Percentiles rank a stretch among this genome's conserved stretches.
Conservation (phyloP, 2,329 filamentous ascomycete genomes). For the Septoria petroselini region DNA sequence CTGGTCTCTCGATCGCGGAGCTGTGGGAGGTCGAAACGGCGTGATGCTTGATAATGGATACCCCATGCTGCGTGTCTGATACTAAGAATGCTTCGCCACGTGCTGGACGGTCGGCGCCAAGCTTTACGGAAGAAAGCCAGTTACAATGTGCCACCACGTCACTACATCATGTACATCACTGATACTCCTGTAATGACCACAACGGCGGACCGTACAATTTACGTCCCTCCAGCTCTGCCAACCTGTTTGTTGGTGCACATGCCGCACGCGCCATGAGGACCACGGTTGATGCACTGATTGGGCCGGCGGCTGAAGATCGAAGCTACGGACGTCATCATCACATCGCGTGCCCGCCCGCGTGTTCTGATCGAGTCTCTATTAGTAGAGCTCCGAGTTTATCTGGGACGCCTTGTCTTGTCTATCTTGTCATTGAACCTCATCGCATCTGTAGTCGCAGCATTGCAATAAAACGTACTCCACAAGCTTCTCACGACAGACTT, state of each 20-base stretch:
- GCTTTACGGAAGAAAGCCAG: not conserved
- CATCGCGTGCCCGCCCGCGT: slow-evolving; percentile 8
- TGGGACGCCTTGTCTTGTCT: not conserved
- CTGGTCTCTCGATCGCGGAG: slow-evolving; percentile 17
- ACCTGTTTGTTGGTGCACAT: slow-evolving; percentile 8
- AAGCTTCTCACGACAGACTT: too few relatives aligned
- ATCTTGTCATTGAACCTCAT: slow-evolving; percentile 5
- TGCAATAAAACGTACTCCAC: too few relatives aligned
- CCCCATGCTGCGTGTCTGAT: slow-evolving; percentile 1
- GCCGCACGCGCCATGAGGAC: not conserved
- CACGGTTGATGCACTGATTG: slow-evolving; percentile 6
- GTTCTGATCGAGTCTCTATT: slow-evolving; percentile 2
- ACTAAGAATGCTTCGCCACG: not conserved
- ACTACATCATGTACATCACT: not conserved
- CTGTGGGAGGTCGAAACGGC: slow-evolving; percentile 1
- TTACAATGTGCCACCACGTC: not conserved
- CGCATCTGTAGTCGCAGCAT: not conserved
- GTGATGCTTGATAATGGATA: slow-evolving; percentile 10
- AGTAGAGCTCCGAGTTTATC: slow-evolving; percentile 8
- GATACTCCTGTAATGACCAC: not conserved
- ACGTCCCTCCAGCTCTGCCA: not conserved
- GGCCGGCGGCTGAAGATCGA: slow-evolving; percentile 7
- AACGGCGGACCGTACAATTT: not conserved
- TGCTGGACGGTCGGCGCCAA: not conserved
- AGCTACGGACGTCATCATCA: slow-evolving; percentile 10